Base-by-base conservation (phyloP, 345 rosid species). In the Dimocarpus longan region DNA sequence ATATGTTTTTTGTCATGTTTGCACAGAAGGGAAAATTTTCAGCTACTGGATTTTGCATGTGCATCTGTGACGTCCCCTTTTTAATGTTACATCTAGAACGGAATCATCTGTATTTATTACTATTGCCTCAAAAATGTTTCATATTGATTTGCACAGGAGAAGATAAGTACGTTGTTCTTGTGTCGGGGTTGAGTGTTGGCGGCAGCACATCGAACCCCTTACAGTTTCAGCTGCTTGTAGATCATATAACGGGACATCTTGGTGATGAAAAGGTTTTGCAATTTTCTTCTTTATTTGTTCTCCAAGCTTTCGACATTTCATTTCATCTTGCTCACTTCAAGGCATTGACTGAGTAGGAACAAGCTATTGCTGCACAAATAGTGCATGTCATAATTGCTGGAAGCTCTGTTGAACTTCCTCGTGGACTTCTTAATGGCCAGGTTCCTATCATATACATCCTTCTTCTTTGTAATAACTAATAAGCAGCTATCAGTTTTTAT, bases 361-460 rank as follows among this genome's bases (percentile, higher is more conserved):
- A 88, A 88, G 85, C 84, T 44, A 81, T 89, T 87, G 97, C 95
- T 69, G 92, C 98, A 26, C 83, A 89, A 78, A 94, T 96, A 85
- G 99, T 93, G 67, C 94, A 87, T 85, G 90, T 94, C 67, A 88
- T 96, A 64, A 87, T 94, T 88, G 98, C 97, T 67, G 99, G 99
- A 79, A 93, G 92, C 89, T 93, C 94, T 37, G 89, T 94, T 84
- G 98, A 96, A 81, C 86, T 94, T 83, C 91, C 98, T 2, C 81
- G 57, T 56, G 92, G 84, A 82, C 87, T 93, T 78, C 89, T 94
- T 54, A 91, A 78, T 39, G 97, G 92, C 72, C 98, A 92, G 92
- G 99, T 96, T 80, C 15, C 12, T 9, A 46, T 73, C 19, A 10
- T 50, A 52, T n/a, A 16, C 10, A 63, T 10, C n/a, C 65, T 63